These are phyloP conservation scores for Ganoderma meredithae DNA, from an alignment of 1,284 basidiomycete species.

Conservation along the genomic window DNA sequence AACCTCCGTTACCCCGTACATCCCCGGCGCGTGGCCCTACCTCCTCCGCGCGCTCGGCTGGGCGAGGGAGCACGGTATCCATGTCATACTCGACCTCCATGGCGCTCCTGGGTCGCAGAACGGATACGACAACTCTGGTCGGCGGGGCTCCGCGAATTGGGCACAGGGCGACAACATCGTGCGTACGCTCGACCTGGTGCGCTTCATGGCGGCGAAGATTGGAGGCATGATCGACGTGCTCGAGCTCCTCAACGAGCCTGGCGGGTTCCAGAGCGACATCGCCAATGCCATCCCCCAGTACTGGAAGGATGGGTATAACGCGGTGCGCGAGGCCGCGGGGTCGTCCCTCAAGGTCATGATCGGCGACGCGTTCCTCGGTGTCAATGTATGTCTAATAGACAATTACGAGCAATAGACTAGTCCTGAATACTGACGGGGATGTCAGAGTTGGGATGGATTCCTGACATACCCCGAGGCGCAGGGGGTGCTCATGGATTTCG, in stretches of 20 bases:
- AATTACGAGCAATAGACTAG: not conserved
- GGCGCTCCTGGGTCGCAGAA: slow-evolving; percentile 77
- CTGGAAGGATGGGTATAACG: slow-evolving; percentile 63
- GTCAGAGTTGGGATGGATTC: slow-evolving; percentile 68
- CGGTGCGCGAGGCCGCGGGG: slow-evolving; percentile 57
- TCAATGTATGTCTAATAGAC: slow-evolving; percentile 49
- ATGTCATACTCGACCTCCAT: slow-evolving; percentile 77
- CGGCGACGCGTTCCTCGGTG: slow-evolving; percentile 76
- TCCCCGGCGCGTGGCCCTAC: slow-evolving; percentile 73
- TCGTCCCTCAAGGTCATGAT: slow-evolving; percentile 67
- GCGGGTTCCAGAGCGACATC: slow-evolving; percentile 58
- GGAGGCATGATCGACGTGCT: slow-evolving; percentile 65
- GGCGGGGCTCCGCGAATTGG: slow-evolving; percentile 71
- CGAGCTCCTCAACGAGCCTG: slow-evolving; percentile 73
- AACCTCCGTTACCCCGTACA: slow-evolving; percentile 62
- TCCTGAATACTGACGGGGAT: not conserved
- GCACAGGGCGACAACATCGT: slow-evolving; percentile 64
- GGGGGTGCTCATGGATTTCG: slow-evolving; percentile 66
- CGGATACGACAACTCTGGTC: slow-evolving; percentile 87
- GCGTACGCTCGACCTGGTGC: slow-evolving; percentile 71
- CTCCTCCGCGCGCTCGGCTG: slow-evolving; percentile 70
- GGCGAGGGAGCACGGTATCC: slow-evolving; percentile 64
- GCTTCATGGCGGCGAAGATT: slow-evolving; percentile 61
- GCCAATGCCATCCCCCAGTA: slow-evolving; percentile 53
- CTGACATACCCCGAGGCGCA: slow-evolving; percentile 58